Percentiles rank a stretch among this genome's conserved stretches.
phyloP scores from a whole-genome alignment of 495 filamentous ascomycete genomes.

The Cercophora newfieldiana region DNA sequence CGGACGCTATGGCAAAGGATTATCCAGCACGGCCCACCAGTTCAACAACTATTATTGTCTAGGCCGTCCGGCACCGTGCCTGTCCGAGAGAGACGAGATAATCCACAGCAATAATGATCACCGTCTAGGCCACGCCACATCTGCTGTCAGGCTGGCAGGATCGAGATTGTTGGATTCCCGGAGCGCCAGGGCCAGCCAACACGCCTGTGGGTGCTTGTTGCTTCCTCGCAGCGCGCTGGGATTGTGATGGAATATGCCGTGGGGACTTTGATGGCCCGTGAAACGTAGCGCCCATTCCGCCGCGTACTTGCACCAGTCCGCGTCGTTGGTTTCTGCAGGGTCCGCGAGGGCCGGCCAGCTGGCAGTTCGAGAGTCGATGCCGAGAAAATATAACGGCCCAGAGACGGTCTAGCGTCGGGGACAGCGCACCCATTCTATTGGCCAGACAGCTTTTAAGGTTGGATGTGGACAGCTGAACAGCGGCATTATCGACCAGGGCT shows the following conservation, averaged over 20 bases:
- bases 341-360: conserved; percentile 7
- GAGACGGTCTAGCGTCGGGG: conserved; percentile 25
- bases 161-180: background rate
- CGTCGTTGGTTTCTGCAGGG: conserved; percentile 3
- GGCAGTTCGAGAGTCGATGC: conserved; percentile 7
- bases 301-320: conserved; percentile 11
- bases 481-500: background rate
- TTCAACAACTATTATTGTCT: conserved; percentile 9
- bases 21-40: conserved; percentile 4
- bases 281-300: conserved; percentile 4
- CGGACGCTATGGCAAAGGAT: background rate
- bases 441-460: background rate
- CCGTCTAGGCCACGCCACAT: background rate
- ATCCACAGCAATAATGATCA: background rate
- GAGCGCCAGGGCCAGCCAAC: background rate
- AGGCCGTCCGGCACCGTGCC: background rate
- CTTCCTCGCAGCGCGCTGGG: background rate
- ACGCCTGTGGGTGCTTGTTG: background rate
- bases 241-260: background rate
- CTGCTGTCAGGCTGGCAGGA: background rate
- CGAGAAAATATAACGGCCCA: conserved; percentile 21
- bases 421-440: conserved; percentile 21
- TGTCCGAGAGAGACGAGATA: background rate
- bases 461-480: conserved; percentile 31
- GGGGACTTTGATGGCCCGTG: background rate